Evolutionary conservation across 2,329 filamentous ascomycete genomes (phyloP), one percentile per base, ranked within the genome.

Genomic region (Fusarium denticulatum): DNA sequence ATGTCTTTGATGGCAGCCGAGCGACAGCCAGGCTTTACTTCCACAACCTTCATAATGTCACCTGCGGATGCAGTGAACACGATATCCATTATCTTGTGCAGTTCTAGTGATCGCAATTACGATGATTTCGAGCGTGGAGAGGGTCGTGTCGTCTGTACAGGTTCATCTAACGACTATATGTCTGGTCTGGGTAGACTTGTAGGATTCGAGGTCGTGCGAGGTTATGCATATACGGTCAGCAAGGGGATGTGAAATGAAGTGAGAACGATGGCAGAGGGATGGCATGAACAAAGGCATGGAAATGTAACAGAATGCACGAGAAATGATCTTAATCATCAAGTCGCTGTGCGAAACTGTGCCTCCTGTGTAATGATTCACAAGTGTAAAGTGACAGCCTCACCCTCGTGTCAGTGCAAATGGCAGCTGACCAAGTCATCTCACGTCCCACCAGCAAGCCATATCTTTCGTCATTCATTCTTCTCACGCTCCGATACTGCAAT

Each of bases 311-410:
- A 24, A 34, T 34, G n/a, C 12, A 34, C 30, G 8, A 34, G 30
- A 24, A 50, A 11, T 0, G 0, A 3, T 11, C 11, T 50, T 14
- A 34, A 50, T 34, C n/a, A 24, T 14, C 47, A 50, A 34, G 6
- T 14, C 30, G 4, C 8, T 50, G 22, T 11, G 47, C 24, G 22
- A 24, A 15, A 24, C 30, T 50, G 3, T 24, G 30, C n/a, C 0
- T 15, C n/a, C 12, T 13, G 47, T 50, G 30, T 8, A 14, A 50
- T 50, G 30, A 50, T 50, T 50, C 47, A 50, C 47, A 20, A 34
- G 28, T 24, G 47, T 24, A 3, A 34, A 24, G n/a, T 50, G 28
- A 34, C 22, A 34, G 30, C 30, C 47, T 34, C 47, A 24, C 22
- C 22, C 22, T 34, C 30, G 47, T 34, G 22, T 24, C 47, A 34